Evolutionary conservation across 1,284 basidiomycete species (phyloP).

Genomic region (Ceratobasidium sp.): DNA sequence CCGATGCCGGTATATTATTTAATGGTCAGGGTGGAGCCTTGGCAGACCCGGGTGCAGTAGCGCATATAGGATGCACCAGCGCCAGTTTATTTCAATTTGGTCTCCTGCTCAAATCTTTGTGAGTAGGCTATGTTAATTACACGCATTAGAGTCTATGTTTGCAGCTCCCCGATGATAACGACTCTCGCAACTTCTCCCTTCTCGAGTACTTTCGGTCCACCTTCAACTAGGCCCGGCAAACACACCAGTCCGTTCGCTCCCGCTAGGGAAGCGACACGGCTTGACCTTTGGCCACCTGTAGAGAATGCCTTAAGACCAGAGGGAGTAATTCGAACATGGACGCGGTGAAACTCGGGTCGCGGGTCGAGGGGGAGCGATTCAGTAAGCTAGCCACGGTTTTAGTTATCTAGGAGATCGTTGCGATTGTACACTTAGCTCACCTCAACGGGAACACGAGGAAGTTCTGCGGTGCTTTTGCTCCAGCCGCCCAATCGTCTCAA

Average conservation of each 20-base stretch:
- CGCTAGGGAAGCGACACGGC: conserved; percentile 79
- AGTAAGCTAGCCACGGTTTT: conserved; percentile 62
- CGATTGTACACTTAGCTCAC: conserved; percentile 59
- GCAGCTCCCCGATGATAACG: conserved; percentile 77
- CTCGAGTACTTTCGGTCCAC: conserved; percentile 61
- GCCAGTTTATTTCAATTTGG: too few relatives aligned
- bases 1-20: conserved; percentile 30
- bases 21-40: conserved; percentile 10
- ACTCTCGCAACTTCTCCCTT: conserved; percentile 69
- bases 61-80: not conserved
- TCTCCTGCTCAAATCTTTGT: too few relatives aligned
- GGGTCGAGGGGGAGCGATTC: conserved; percentile 76
- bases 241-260: conserved; percentile 83
- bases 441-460: conserved; percentile 76
- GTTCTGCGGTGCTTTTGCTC: conserved; percentile 66
- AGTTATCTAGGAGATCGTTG: not conserved
- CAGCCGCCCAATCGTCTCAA: conserved; percentile 81
- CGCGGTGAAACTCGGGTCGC: conserved; percentile 86
- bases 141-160: conserved; percentile 48
- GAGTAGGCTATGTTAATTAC: too few relatives aligned
- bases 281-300: conserved; percentile 88
- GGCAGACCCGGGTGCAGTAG: not conserved
- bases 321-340: conserved; percentile 66
- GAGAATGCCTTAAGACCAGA: conserved; percentile 73
- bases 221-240: conserved; percentile 67